Evolutionary conservation across 75 land plant genomes (phyloP).

Genomic region (Picea sitchensis): DNA sequence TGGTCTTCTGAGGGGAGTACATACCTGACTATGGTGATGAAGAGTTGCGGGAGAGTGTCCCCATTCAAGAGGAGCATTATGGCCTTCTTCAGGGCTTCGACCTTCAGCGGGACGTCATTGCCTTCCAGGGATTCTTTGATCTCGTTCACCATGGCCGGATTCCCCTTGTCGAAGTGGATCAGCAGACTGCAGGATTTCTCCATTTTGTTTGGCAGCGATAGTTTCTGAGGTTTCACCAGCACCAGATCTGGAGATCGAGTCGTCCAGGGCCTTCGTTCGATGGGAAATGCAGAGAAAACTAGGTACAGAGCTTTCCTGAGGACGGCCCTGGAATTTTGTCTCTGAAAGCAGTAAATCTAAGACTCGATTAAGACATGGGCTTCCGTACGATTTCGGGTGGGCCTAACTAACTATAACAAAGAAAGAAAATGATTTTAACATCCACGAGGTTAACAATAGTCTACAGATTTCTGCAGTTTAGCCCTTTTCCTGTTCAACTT

Average conservation of each 20-base stretch:
- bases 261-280: not conserved
- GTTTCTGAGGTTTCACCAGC: not conserved
- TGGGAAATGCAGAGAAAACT: too few species aligned
- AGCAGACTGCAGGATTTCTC: slow-evolving; percentile 82
- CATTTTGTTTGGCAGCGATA: slow-evolving; percentile 25
- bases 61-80: slow-evolving; percentile 84
- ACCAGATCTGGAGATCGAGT: slow-evolving; percentile 3
- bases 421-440: too few species aligned
- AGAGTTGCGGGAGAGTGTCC: slow-evolving; percentile 84
- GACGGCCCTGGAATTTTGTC: too few species aligned
- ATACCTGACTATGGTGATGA: slow-evolving; percentile 80
- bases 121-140: slow-evolving; percentile 87
- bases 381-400: too few species aligned
- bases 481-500: too few species aligned
- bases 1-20: slow-evolving; percentile 90
- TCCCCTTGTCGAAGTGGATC: slow-evolving; percentile 83
- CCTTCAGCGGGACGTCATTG: slow-evolving; percentile 55
- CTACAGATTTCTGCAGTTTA: too few species aligned
- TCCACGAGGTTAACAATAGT: too few species aligned
- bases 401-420: too few species aligned
- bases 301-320: too few species aligned
- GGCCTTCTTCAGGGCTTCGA: slow-evolving; percentile 91
- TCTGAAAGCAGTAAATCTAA: too few species aligned
- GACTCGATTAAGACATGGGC: too few species aligned
- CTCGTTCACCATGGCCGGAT: slow-evolving; percentile 92